These are phyloP conservation scores for Panus rudis DNA, from an alignment of 768 basidiomycete genomes.

Conservation along the genomic window DNA sequence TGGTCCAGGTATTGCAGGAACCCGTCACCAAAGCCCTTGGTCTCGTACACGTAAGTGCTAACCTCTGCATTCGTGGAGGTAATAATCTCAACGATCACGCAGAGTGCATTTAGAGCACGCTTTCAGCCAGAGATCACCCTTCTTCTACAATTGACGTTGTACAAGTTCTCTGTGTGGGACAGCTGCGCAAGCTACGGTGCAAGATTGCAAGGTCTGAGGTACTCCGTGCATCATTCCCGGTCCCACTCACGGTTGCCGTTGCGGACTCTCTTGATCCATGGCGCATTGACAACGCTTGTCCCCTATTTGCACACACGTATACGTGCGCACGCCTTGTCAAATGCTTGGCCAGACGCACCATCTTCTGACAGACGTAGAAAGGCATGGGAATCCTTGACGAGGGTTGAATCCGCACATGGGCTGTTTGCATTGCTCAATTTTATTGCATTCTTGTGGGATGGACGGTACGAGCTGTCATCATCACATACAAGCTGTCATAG, in stretches of 20 bases:
- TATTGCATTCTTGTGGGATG: conserved; percentile 77
- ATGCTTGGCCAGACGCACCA: conserved; percentile 89
- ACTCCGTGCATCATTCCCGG: conserved; percentile 30
- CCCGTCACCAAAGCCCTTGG: conserved; percentile 72
- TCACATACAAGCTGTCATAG: conserved; percentile 8
- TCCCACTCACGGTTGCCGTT: conserved; percentile 24
- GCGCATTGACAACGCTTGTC: conserved; percentile 61
- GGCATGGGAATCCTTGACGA: conserved; percentile 63
- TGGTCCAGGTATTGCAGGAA: conserved; percentile 73
- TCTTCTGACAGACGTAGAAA: conserved; percentile 66
- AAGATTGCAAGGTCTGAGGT: conserved; percentile 72
- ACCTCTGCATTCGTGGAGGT: not conserved
- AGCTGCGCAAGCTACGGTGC: conserved; percentile 78
- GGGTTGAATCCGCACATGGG: conserved; percentile 61
- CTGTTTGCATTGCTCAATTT: conserved; percentile 69
- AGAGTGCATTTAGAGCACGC: conserved; percentile 53
- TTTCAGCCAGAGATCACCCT: conserved; percentile 73
- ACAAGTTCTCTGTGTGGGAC: conserved; percentile 81
- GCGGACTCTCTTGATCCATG: conserved; percentile 57
- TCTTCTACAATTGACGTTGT: conserved; percentile 62
- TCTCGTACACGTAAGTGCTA: conserved; percentile 51
- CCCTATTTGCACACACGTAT: conserved; percentile 78
- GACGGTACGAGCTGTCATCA: too few species aligned
- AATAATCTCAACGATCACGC: conserved; percentile 1
- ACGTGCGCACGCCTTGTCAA: conserved; percentile 67